Evolutionary conservation across 441 rosid species (phyloP).

Genomic region (Populus hybrid): DNA sequence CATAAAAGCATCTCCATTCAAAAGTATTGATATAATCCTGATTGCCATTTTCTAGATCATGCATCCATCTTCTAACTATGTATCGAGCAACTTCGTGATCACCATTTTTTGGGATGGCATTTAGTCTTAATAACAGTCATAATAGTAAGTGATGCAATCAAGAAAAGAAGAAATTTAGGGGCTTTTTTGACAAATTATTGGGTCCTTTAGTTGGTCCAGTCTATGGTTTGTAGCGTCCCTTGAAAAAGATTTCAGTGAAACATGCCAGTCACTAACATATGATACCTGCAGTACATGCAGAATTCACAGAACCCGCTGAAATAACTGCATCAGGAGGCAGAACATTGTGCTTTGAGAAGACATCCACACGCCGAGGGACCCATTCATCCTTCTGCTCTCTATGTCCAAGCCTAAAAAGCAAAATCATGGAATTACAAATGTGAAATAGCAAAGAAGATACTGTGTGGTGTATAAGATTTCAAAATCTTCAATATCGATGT

Average conservation of each 20-base stretch:
- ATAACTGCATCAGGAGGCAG: slow-evolving; percentile 78
- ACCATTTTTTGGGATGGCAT: not conserved
- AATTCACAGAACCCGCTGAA: slow-evolving; percentile 85
- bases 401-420: slow-evolving; percentile 82
- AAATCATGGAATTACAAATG: slow-evolving; percentile 19
- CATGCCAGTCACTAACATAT: not conserved
- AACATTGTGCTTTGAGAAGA: slow-evolving; percentile 69
- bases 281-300: slow-evolving; percentile 92
- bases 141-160: not conserved
- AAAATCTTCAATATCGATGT: not conserved
- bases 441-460: slow-evolving; percentile 4
- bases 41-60: not conserved
- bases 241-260: not conserved
- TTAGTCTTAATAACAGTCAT: not conserved
- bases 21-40: not conserved
- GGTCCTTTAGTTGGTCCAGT: not conserved
- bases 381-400: slow-evolving; percentile 99
- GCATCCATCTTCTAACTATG: not conserved
- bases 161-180: not conserved
- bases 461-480: not conserved
- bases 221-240: not conserved
- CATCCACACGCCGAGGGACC: slow-evolving; percentile 88
- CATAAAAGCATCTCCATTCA: not conserved
- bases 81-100: not conserved
- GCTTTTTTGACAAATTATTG: not conserved